These are phyloP conservation scores for Claviceps arundinis DNA, from an alignment of 2,329 filamentous ascomycete species.

Conservation along the genomic window DNA sequence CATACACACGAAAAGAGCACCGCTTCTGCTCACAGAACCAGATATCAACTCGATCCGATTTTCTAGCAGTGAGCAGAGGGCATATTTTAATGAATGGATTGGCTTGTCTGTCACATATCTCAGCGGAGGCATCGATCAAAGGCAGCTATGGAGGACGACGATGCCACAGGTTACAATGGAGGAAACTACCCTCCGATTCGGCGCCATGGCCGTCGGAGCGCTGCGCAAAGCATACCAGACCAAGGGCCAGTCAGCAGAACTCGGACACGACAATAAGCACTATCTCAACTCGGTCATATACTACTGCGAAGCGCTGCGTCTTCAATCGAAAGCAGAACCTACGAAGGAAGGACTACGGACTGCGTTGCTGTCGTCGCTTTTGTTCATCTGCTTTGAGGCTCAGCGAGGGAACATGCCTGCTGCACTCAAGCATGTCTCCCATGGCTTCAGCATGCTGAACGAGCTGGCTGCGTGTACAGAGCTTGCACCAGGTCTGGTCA, in stretches of 20 bases:
- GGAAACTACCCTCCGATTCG: slow-evolving; percentile 24
- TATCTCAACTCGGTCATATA: slow-evolving; percentile 27
- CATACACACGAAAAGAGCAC: slow-evolving; percentile 18
- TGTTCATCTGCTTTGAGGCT: slow-evolving; percentile 29
- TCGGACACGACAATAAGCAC: slow-evolving; percentile 20
- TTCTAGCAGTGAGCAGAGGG: slow-evolving; percentile 18
- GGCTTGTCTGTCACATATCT: slow-evolving; percentile 21
- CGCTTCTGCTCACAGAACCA: slow-evolving; percentile 19
- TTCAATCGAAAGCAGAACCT: slow-evolving; percentile 24
- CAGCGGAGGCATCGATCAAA: slow-evolving; percentile 20
- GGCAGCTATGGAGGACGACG: slow-evolving; percentile 24
- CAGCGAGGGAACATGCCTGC: slow-evolving; percentile 26
- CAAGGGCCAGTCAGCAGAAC: slow-evolving; percentile 10
- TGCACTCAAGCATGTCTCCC: slow-evolving; percentile 26
- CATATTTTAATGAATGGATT: slow-evolving; percentile 27
- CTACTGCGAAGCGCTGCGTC: slow-evolving; percentile 27
- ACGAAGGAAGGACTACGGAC: slow-evolving; percentile 24
- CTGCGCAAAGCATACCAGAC: slow-evolving; percentile 21
- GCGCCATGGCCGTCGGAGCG: slow-evolving; percentile 27
- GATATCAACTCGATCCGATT: slow-evolving; percentile 22
- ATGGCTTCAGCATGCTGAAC: slow-evolving; percentile 27
- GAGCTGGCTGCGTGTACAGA: slow-evolving; percentile 23
- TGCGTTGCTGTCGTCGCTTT: slow-evolving; percentile 24
- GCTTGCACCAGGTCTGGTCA: slow-evolving; percentile 22
- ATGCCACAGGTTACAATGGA: slow-evolving; percentile 27